Percentiles rank a stretch among this genome's conserved stretches.
Conservation (phyloP, 108 stramenopile species). For the Aurantiochytrium sp. region DNA sequence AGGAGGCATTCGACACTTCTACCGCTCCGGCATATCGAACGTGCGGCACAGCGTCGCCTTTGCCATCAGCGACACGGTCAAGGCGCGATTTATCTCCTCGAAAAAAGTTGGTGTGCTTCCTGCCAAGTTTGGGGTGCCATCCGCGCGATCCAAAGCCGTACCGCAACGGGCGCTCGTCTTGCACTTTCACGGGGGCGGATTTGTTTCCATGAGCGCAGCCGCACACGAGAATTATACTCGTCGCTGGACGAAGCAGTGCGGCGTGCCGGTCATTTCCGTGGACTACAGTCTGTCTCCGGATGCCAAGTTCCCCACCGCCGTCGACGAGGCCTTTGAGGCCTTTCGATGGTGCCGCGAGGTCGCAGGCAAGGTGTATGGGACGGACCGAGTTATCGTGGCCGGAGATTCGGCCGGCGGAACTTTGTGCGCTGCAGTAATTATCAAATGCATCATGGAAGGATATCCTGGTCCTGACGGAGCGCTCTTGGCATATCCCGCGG, state of each 20-base stretch:
- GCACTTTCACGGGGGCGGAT: conserved; percentile 6
- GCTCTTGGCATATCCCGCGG: background rate
- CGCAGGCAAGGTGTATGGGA: background rate
- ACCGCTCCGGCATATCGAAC: background rate
- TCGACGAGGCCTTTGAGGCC: conserved; percentile 1
- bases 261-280: background rate
- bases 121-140: background rate
- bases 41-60: background rate
- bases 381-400: background rate
- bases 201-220: background rate
- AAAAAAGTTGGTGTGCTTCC: background rate
- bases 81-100: background rate
- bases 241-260: background rate
- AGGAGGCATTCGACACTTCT: background rate
- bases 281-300: background rate
- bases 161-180: background rate
- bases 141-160: background rate
- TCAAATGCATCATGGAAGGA: background rate
- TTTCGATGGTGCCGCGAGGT: background rate
- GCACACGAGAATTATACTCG: conserved; percentile 15
- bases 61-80: background rate
- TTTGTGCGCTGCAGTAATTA: background rate
- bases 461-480: background rate
- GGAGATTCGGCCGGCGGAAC: conserved; percentile 1
- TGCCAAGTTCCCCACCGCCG: background rate